Evolutionary conservation across 2,329 filamentous ascomycete genomes (phyloP), one percentile per base, ranked within the genome.

Genomic region (Microdochium trichocladiopsis): DNA sequence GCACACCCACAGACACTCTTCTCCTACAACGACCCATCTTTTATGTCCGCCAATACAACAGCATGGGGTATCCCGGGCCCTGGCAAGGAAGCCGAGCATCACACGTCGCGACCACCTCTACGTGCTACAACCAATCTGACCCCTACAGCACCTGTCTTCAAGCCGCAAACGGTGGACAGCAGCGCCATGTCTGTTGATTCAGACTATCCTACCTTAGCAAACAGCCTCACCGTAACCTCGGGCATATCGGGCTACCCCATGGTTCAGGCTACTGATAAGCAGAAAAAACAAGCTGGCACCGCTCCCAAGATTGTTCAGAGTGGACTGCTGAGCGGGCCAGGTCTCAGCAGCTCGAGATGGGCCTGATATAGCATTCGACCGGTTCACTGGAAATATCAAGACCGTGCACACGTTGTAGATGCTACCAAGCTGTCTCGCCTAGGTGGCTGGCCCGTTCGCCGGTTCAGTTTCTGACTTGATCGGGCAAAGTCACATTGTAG

Each of bases 281-380:
- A 36, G 25, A 48, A 50, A 11, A 47, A 51, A 2, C 47, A 33
- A 21, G 24, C 47, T 12, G 9, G 18, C 10, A 25, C 51, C 2
- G 21, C 43, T 8, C 52, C 50, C 14, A 25, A 12, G 24, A 51
- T 51, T 4, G 53, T 57, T 4, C n/a, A 11, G 1, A 60, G 53
- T 24, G 58, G 57, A 28, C 37, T 53, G 2, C 25, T 28, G 5
- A 51, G 25, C 25, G 57, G 57, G 23, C 52, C 14, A 9, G 58
- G 58, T 11, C 51, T 60, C 1, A 47, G 28, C 11, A 43, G 41
- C 22, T 60, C 58, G 33, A 52, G 57, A 50, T 60, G 57, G 58
- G 50, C 52, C 8, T 31, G 37, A 1, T 52, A 51, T 22, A 14
- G n/a, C n/a, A n/a, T 12, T 36, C 18, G 16, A 1, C 25, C 3